A percentile compares a stretch with the other conserved stretches of the same genome.
Conservation (phyloP, 768 basidiomycete genomes). For the Panaeolus cyanescens region DNA sequence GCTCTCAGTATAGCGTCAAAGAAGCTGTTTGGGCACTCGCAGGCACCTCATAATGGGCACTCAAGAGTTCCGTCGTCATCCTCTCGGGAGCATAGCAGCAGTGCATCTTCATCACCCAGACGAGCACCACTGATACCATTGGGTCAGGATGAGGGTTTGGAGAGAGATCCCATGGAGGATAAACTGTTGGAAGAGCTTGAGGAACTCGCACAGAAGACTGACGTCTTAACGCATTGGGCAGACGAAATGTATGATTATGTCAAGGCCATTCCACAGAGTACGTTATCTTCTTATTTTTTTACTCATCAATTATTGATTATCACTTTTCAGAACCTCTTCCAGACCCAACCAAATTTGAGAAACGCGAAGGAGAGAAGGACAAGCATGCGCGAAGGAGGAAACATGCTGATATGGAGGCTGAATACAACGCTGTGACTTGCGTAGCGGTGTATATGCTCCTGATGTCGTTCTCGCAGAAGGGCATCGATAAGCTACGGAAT, state of each 20-base stretch:
- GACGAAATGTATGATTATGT: slow-evolving; percentile 93
- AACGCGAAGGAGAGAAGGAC: slow-evolving; percentile 72
- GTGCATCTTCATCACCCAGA: slow-evolving; percentile 55
- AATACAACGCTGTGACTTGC: slow-evolving; percentile 82
- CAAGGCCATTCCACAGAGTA: slow-evolving; percentile 82
- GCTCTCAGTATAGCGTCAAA: slow-evolving; percentile 81
- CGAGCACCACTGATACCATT: slow-evolving; percentile 54
- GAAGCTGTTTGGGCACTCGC: slow-evolving; percentile 69
- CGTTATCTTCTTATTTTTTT: slow-evolving; percentile 27
- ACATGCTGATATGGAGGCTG: slow-evolving; percentile 77
- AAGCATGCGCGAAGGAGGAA: slow-evolving; percentile 68
- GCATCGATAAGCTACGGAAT: slow-evolving; percentile 79
- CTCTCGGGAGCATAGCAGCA: slow-evolving; percentile 32
- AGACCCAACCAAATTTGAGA: slow-evolving; percentile 74
- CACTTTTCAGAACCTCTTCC: slow-evolving; percentile 67
- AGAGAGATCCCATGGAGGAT: slow-evolving; percentile 77
- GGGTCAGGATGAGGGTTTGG: slow-evolving; percentile 36
- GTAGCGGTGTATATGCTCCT: slow-evolving; percentile 89
- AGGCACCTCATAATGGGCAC: slow-evolving; percentile 27
- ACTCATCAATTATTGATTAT: slow-evolving; percentile 5
- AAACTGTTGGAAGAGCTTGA: slow-evolving; percentile 80
- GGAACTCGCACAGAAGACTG: slow-evolving; percentile 94
- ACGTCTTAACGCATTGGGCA: slow-evolving; percentile 90
- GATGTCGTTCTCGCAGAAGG: slow-evolving; percentile 92
- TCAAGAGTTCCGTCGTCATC: slow-evolving; percentile 22